Percentiles rank a stretch among this genome's conserved stretches.
phyloP scores from a whole-genome alignment of 495 filamentous ascomycete species.

The Tuber brumale region DNA sequence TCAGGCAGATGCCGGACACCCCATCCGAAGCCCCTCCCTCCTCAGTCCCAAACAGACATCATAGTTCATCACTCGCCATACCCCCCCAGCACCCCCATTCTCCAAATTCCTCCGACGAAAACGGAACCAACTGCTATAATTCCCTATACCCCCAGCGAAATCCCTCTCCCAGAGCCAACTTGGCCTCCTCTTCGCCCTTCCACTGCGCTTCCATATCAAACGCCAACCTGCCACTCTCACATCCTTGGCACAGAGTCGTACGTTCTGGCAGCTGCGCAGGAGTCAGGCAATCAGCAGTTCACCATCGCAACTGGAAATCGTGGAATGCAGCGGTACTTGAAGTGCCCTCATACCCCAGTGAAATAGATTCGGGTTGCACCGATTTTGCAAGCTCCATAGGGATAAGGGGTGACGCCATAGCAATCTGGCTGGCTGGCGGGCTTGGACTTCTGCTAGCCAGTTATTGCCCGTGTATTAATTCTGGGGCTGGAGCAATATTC shows the following conservation, averaged over 20 bases:
- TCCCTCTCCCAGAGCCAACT: neutral
- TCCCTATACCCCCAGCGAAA: neutral
- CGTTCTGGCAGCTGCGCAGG: neutral
- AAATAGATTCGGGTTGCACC: neutral
- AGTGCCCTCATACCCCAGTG: neutral
- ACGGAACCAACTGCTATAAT: neutral
- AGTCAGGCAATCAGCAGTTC: neutral
- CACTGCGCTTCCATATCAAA: neutral
- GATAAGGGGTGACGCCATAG: neutral
- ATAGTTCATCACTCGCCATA: neutral
- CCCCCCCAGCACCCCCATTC: neutral
- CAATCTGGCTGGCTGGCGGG: neutral
- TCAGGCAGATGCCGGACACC: neutral
- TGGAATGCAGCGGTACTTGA: neutral
- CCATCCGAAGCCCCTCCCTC: neutral
- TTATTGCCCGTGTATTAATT: neutral
- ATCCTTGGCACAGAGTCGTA: neutral
- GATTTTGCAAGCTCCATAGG: neutral
- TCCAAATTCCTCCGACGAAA: neutral
- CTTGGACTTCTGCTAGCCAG: neutral
- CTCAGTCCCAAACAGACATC: neutral
- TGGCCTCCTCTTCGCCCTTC: neutral
- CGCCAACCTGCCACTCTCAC: neutral
- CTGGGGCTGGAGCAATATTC: neutral
- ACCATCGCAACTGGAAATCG: neutral